Conservation (phyloP, 2,329 filamentous ascomycete species). For the Coccinonectria pachysandricola region DNA sequence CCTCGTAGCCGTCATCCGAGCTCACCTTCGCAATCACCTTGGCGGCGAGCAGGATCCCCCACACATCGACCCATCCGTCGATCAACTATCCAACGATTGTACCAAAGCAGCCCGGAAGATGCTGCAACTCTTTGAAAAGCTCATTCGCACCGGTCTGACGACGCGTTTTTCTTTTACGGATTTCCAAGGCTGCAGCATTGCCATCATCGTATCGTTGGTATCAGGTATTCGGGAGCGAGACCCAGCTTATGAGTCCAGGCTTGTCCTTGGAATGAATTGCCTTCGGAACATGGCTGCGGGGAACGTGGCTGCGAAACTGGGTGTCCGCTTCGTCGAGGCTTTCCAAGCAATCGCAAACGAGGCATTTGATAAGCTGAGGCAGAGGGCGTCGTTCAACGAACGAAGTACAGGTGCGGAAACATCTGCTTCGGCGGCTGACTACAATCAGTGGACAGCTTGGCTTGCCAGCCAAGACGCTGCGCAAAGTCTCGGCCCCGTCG, state of each 20-base stretch:
- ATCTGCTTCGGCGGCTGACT: slow-evolving; percentile 3
- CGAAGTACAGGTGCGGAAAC: background rate
- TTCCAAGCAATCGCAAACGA: slow-evolving; percentile 14
- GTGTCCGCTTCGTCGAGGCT: slow-evolving; percentile 17
- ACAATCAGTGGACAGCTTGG: slow-evolving; percentile 15
- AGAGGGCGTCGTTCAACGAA: background rate
- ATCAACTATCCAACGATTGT: slow-evolving; percentile 17
- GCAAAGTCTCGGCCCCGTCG: background rate
- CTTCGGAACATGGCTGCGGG: slow-evolving; percentile 23
- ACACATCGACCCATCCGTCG: slow-evolving; percentile 4
- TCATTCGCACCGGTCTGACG: slow-evolving; percentile 20
- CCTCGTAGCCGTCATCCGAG: slow-evolving; percentile 22
- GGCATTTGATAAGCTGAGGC: slow-evolving; percentile 9
- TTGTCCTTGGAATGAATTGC: slow-evolving; percentile 22
- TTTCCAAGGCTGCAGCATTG: slow-evolving; percentile 29
- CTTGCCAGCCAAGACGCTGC: slow-evolving; percentile 6
- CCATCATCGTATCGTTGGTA: slow-evolving; percentile 25
- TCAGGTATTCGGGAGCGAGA: slow-evolving; percentile 25
- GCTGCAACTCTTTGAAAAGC: slow-evolving; percentile 21
- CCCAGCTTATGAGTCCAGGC: slow-evolving; percentile 18
- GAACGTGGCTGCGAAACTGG: slow-evolving; percentile 9
- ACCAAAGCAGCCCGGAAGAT: slow-evolving; percentile 23
- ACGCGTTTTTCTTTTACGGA: slow-evolving; percentile 28
- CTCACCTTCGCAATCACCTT: slow-evolving; percentile 12
- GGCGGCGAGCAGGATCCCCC: slow-evolving; percentile 2